Percentiles rank a stretch among this genome's conserved stretches.
Conservation (phyloP, 129 eudicot species). For the Calendula officinalis region DNA sequence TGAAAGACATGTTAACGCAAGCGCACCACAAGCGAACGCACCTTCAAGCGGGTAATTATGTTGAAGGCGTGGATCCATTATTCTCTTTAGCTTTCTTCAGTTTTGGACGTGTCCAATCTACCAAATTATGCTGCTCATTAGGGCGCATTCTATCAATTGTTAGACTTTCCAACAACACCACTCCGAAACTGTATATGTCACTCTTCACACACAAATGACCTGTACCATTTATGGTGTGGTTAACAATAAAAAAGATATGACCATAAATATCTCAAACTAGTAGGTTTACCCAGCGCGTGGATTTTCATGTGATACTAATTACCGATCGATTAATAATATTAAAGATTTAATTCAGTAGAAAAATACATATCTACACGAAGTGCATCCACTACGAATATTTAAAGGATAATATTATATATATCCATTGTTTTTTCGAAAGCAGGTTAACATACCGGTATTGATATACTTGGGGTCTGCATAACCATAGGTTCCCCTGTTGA, state of each 20-base stretch:
- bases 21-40: conserved; percentile 4
- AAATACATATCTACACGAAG: neutral
- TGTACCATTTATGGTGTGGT: neutral
- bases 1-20: conserved; percentile 19
- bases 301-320: no score
- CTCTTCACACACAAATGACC: conserved; percentile 13
- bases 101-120: neutral
- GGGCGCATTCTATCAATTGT: neutral
- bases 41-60: conserved; percentile 14
- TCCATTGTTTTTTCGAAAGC: no score
- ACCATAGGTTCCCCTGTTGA: conserved; percentile 26
- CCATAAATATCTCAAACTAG: neutral
- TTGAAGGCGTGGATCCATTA: conserved; percentile 32
- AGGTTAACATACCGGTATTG: conserved; percentile 16
- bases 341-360: no score
- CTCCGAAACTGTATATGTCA: conserved; percentile 37
- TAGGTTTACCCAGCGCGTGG: no score
- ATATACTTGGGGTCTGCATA: conserved; percentile 22
- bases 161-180: conserved; percentile 21
- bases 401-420: neutral
- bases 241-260: neutral
- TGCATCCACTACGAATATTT: neutral
- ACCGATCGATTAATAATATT: neutral
- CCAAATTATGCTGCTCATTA: neutral
- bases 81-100: neutral